Evolutionary conservation across 805 yeast genomes (phyloP).

Genomic region (Cyberlindnera japonica): DNA sequence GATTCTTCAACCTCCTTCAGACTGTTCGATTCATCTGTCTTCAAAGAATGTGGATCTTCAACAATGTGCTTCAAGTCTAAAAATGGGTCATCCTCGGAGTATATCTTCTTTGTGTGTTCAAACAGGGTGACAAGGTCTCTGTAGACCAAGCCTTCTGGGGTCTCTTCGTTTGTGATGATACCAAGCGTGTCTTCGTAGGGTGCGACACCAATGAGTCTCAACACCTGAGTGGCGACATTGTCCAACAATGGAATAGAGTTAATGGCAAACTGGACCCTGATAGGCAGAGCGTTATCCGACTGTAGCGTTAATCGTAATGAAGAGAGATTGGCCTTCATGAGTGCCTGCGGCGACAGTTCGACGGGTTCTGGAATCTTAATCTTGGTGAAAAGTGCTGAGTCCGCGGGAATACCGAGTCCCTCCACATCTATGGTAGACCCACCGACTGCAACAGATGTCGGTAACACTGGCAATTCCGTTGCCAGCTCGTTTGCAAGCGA

Average conservation of each 20-base stretch:
- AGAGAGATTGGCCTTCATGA: conserved; percentile 46
- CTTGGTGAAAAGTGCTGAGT: conserved; percentile 20
- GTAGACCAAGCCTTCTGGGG: conserved; percentile 60
- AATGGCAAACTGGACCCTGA: conserved; percentile 57
- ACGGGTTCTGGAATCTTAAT: conserved; percentile 6
- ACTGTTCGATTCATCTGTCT: conserved; percentile 9
- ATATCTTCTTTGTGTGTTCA: conserved; percentile 70
- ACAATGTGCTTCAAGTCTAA: conserved; percentile 65
- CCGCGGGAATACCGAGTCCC: conserved; percentile 23
- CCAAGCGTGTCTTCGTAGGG: conserved; percentile 75
- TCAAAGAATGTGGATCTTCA: conserved; percentile 40
- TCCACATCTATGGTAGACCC: too few relatives aligned
- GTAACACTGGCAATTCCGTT: background rate
- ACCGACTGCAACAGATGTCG: too few relatives aligned
- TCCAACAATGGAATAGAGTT: conserved; percentile 76
- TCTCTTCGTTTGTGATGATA: conserved; percentile 60
- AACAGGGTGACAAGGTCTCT: conserved; percentile 69
- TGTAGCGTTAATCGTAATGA: conserved; percentile 57
- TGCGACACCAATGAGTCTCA: conserved; percentile 66
- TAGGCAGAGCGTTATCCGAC: conserved; percentile 48
- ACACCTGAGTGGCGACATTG: conserved; percentile 74
- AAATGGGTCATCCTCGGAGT: conserved; percentile 66
- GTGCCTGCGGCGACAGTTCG: conserved; percentile 21
- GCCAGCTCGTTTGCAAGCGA: background rate
- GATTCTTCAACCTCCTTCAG: conserved; percentile 21